These are phyloP conservation scores for Lasiodiplodia sp. DNA, from an alignment of 2,329 filamentous ascomycete genomes.

Conservation along the genomic window DNA sequence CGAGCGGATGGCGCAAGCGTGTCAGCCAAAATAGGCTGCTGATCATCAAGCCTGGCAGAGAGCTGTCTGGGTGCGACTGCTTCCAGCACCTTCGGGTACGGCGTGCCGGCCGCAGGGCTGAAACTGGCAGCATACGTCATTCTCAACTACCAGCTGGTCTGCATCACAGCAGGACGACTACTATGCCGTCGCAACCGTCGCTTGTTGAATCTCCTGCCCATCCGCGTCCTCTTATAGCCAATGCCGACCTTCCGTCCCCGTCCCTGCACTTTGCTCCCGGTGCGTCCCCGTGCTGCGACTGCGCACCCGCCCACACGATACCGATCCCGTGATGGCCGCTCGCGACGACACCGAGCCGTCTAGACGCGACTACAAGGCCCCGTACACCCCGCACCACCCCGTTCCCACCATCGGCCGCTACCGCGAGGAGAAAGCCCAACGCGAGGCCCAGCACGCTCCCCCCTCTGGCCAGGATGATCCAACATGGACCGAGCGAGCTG, in stretches of 20 bases:
- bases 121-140: slow-evolving; percentile 5
- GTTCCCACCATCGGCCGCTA: slow-evolving; percentile 57
- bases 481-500: slow-evolving; percentile 44
- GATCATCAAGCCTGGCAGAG: neutral
- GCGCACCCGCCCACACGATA: neutral
- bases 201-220: neutral
- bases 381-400: slow-evolving; percentile 53
- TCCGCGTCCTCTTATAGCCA: slow-evolving; percentile 1
- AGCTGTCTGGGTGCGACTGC: neutral
- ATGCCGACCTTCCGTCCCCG: neutral
- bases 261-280: neutral
- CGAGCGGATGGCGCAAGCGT: slow-evolving; percentile 1
- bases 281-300: neutral
- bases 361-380: slow-evolving; percentile 48
- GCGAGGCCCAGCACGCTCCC: slow-evolving; percentile 44
- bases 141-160: neutral
- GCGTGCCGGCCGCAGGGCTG: neutral
- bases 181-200: slow-evolving; percentile 1
- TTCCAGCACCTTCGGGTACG: neutral
- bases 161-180: neutral
- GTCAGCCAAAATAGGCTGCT: neutral
- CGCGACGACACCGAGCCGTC: slow-evolving; percentile 51
- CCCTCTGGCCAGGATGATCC: slow-evolving; percentile 39
- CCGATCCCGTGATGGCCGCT: slow-evolving; percentile 43
- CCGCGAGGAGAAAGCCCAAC: slow-evolving; percentile 54